phyloP scores from a whole-genome alignment of 768 basidiomycete genomes.

The Aureoboletus auriporus region DNA sequence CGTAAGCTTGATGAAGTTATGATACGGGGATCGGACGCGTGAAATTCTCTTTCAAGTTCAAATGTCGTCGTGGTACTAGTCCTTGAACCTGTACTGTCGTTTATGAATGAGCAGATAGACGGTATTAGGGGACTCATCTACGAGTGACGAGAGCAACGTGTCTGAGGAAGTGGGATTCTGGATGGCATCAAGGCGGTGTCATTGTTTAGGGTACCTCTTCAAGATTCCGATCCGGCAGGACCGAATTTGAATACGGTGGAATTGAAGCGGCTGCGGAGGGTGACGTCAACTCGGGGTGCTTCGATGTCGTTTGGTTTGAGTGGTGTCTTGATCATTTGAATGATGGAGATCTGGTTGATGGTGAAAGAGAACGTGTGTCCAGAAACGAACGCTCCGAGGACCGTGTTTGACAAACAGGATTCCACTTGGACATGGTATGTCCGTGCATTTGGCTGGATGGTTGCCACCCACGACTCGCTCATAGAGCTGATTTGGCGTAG shows the following conservation, averaged over 20 bases:
- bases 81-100: too few species aligned
- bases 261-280: constrained; percentile 60
- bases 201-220: too few species aligned
- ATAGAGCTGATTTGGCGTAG: constrained; percentile 76
- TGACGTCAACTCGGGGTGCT: constrained; percentile 53
- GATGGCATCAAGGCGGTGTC: too few species aligned
- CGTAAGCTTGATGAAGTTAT: too few species aligned
- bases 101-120: too few species aligned
- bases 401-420: constrained; percentile 79
- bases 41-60: too few species aligned
- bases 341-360: constrained; percentile 71
- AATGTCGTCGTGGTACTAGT: too few species aligned
- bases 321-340: constrained; percentile 93
- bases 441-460: not conserved
- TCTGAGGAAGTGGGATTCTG: too few species aligned
- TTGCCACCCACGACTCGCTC: constrained; percentile 4
- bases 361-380: constrained; percentile 90
- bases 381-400: constrained; percentile 54
- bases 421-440: constrained; percentile 82
- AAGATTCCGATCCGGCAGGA: constrained; percentile 70
- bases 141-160: too few species aligned
- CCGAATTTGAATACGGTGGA: too few species aligned
- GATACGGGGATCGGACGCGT: too few species aligned
- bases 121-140: too few species aligned
- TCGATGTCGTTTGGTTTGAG: constrained; percentile 94